Percentiles rank a stretch among this genome's conserved stretches.
phyloP scores from a whole-genome alignment of 2,329 filamentous ascomycete species.

The Zasmidium angulare region DNA sequence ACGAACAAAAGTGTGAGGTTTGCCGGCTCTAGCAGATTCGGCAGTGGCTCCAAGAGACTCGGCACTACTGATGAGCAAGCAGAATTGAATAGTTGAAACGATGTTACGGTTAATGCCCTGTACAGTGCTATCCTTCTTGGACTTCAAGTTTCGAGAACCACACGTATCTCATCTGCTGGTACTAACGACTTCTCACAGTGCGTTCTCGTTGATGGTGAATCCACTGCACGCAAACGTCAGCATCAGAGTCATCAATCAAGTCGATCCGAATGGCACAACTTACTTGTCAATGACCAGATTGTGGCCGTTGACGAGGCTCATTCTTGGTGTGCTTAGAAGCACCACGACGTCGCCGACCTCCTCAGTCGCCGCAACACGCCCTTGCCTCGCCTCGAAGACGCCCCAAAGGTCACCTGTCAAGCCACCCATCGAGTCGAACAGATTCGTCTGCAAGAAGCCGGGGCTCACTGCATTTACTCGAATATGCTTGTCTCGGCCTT shows the following conservation, averaged over 20 bases:
- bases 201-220: constrained; percentile 28
- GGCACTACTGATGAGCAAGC: constrained; percentile 14
- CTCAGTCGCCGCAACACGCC: constrained; percentile 21
- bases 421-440: constrained; percentile 20
- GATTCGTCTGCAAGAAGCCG: constrained; percentile 29
- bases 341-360: constrained; percentile 31
- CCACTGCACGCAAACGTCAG: constrained; percentile 9
- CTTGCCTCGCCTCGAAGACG: constrained; percentile 25
- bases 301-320: constrained; percentile 28
- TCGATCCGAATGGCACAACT: not conserved
- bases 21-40: constrained; percentile 21
- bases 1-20: constrained; percentile 29
- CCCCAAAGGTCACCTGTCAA: constrained; percentile 16
- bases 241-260: not conserved
- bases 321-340: constrained; percentile 27
- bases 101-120: not conserved
- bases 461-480: constrained; percentile 38
- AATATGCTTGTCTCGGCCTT: constrained; percentile 34
- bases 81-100: constrained; percentile 4
- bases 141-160: not conserved
- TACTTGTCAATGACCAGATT: constrained; percentile 25
- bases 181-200: not conserved
- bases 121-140: not conserved
- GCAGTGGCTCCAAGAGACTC: constrained; percentile 12
- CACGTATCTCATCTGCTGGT: not conserved